Evolutionary conservation across 257 asterid genomes (phyloP), one percentile per base, ranked within the genome.

Genomic region (Solanum chiquidenum): DNA sequence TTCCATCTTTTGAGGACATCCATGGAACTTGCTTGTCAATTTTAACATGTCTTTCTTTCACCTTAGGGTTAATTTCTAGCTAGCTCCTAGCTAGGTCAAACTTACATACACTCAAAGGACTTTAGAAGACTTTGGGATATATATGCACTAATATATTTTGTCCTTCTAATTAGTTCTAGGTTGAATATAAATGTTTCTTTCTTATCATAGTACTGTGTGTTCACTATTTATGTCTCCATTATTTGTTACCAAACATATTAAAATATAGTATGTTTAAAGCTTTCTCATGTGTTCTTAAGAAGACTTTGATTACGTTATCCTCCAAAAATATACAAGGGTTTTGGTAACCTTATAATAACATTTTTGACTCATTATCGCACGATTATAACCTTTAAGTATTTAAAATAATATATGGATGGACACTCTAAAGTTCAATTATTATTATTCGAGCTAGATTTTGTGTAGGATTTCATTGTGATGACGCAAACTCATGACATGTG

Each of bases 1-100:
- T 71, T 83, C 87, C 89, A 37, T 80, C 18, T 79, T 87, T 46
- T 38, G 71, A 88, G 90, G 89, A 86, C 89, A 34, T 76, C 90
- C 87, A 23, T 69, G 40, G 89, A 86, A 86, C 87, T 83, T 89
- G 90, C 84, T 64, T 33, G 88, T 46, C 85, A 80, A 80, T 44
- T 80, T 71, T 46, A 38, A 29, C 27, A 14, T 0, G 68, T 5
- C 27, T 79, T 27, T 79, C 38, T 80, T 80, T 27, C 64, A 79
- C 25, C 2, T 16, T 80, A 46, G 85, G 68, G 66, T 46, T 37
- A 37, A 7, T 37, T 79, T 16, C 29, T 80, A 25, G 84, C 31
- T 79, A 79, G 40, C 42, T 80, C 69, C 20, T 80, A 14, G 37
- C 20, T 79, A 79, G 66, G 68, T 80, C 85, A 80, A 80, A 80